A percentile compares a stretch with the other conserved stretches of the same genome.
Evolutionary conservation across 2,329 filamentous ascomycete genomes (phyloP).

Genomic region (Botrytis paeoniae): DNA sequence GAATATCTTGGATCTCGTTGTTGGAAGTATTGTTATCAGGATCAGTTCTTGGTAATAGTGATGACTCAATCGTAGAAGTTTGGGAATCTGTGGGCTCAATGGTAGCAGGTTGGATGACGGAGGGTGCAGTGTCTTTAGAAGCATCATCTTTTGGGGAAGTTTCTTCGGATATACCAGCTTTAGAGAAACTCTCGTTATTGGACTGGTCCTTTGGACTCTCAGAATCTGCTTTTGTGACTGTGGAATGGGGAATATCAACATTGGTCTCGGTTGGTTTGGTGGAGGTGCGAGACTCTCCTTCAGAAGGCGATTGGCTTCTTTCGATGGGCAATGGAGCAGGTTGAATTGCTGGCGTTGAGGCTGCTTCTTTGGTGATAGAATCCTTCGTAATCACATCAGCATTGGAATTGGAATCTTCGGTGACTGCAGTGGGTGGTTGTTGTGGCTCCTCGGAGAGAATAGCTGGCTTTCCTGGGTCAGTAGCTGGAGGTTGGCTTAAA

Average conservation of each 20-base stretch:
- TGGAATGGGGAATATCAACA: neutral
- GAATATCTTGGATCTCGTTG: neutral
- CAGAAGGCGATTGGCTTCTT: neutral
- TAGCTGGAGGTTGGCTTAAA: neutral
- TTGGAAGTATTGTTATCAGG: neutral
- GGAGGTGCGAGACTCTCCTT: neutral
- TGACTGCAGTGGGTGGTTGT: neutral
- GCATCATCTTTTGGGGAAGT: neutral
- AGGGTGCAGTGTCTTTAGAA: neutral
- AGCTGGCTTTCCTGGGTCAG: neutral
- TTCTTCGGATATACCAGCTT: neutral
- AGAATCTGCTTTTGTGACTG: neutral
- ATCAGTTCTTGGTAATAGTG: neutral
- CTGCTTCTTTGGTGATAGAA: neutral
- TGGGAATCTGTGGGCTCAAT: neutral
- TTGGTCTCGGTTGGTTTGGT: neutral
- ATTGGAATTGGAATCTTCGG: neutral
- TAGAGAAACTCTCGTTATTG: neutral
- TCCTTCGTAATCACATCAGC: neutral
- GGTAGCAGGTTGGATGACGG: neutral
- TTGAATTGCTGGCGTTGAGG: neutral
- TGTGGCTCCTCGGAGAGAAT: neutral
- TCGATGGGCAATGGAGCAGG: neutral
- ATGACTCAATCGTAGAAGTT: neutral
- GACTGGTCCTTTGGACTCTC: neutral